Conservation (phyloP, 106 monocot genomes). For the Acorus gramineus region DNA sequence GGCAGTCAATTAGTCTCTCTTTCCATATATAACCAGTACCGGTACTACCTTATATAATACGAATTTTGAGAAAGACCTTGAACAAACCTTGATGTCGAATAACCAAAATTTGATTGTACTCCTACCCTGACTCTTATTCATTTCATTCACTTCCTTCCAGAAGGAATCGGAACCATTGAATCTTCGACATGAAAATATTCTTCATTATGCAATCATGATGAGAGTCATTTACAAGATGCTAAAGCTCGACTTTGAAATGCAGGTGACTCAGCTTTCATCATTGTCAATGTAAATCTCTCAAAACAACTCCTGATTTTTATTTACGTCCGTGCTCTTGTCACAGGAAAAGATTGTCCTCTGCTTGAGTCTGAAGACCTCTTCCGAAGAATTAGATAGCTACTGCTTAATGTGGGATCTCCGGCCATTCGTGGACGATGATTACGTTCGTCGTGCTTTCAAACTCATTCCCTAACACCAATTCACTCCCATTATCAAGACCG, state of each 20-base stretch:
- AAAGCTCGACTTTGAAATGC: conserved; percentile 54
- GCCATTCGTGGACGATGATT: conserved; percentile 39
- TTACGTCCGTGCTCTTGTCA: not conserved
- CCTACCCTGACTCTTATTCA: not conserved
- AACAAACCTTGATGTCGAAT: too few species aligned
- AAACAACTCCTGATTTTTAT: not conserved
- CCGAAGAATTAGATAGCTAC: conserved; percentile 41
- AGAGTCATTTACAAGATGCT: conserved; percentile 34
- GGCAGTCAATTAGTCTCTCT: too few species aligned
- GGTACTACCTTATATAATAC: too few species aligned
- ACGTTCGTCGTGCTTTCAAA: conserved; percentile 33
- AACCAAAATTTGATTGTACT: too few species aligned
- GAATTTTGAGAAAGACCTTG: too few species aligned
- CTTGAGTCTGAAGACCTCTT: conserved; percentile 22
- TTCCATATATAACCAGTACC: too few species aligned
- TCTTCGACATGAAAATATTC: conserved; percentile 16
- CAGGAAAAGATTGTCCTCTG: conserved; percentile 42
- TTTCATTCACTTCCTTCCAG: conserved; percentile 4
- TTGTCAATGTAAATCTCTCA: not conserved
- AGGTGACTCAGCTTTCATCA: conserved; percentile 24
- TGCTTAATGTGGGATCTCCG: conserved; percentile 53
- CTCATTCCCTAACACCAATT: conserved; percentile 1
- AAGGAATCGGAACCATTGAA: conserved; percentile 8
- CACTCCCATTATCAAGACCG: too few species aligned
- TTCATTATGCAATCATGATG: conserved; percentile 27